These are phyloP conservation scores for Fraxinus platypoda DNA, from an alignment of 305 asterid genomes.

Conservation along the genomic window DNA sequence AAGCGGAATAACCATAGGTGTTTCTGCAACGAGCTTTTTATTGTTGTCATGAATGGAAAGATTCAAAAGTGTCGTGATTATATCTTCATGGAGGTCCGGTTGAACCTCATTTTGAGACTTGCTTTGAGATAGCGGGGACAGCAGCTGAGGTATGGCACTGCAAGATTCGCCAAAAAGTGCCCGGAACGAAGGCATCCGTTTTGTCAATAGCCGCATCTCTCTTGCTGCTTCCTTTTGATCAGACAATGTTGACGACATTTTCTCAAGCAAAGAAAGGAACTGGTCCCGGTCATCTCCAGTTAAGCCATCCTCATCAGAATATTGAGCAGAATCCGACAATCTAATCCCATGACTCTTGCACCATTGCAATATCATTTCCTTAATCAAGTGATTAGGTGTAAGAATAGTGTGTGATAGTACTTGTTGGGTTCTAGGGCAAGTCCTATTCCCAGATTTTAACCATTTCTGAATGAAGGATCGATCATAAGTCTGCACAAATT, in stretches of 20 bases:
- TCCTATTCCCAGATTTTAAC: constrained; percentile 45
- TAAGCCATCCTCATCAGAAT: constrained; percentile 36
- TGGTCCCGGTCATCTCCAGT: constrained; percentile 36
- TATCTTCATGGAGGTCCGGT: constrained; percentile 44
- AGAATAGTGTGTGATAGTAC: constrained; percentile 43
- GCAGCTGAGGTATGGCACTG: constrained; percentile 38
- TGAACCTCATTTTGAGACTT: constrained; percentile 21
- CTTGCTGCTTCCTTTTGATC: constrained; percentile 46
- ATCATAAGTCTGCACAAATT: constrained; percentile 47
- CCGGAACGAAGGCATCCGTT: constrained; percentile 44
- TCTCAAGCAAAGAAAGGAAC: constrained; percentile 35
- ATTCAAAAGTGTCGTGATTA: constrained; percentile 46
- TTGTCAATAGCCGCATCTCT: constrained; percentile 42
- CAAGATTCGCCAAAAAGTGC: constrained; percentile 45
- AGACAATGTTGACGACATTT: constrained; percentile 34
- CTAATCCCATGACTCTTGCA: constrained; percentile 36
- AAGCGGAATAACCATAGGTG: constrained; percentile 40
- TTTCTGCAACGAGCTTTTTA: constrained; percentile 49
- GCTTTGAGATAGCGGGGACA: constrained; percentile 31
- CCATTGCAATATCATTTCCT: constrained; percentile 47
- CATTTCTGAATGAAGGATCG: constrained; percentile 45
- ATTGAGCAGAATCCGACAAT: constrained; percentile 30
- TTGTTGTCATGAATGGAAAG: constrained; percentile 49
- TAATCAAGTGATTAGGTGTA: constrained; percentile 42
- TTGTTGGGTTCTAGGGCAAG: constrained; percentile 48